phyloP scores from a whole-genome alignment of 2,329 filamentous ascomycete genomes.

The Venturia nashicola region DNA sequence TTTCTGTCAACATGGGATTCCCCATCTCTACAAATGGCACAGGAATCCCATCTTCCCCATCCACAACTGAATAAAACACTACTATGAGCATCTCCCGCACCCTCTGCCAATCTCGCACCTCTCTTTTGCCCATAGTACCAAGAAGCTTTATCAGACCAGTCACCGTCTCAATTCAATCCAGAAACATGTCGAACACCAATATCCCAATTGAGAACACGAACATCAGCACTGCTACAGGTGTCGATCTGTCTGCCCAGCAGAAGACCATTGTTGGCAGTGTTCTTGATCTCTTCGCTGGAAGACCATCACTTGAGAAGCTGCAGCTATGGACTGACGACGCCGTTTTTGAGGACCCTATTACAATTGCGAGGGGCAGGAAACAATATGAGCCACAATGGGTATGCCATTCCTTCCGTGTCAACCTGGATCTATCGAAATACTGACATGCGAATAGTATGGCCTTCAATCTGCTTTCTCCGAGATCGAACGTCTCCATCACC shows the following conservation, averaged over 20 bases:
- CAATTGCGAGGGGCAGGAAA: conserved; percentile 42
- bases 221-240: conserved; percentile 39
- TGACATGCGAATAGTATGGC: conserved; percentile 34
- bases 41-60: neutral
- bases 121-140: neutral
- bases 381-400: conserved; percentile 39
- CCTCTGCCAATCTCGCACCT: neutral
- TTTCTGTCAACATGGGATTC: neutral
- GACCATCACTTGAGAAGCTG: conserved; percentile 46
- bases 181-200: conserved; percentile 5
- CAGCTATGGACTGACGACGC: conserved; percentile 46
- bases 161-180: neutral
- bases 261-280: conserved; percentile 45
- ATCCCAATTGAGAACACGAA: conserved; percentile 18
- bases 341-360: conserved; percentile 47
- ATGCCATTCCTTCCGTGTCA: neutral
- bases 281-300: conserved; percentile 50
- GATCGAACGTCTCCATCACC: conserved; percentile 43
- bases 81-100: conserved; percentile 1
- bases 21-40: neutral
- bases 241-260: conserved; percentile 38
- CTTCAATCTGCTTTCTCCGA: conserved; percentile 45
- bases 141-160: neutral
- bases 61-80: neutral
- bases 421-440: neutral